Evolutionary conservation across 345 rosid species (phyloP).

Genomic region (Acer negundo): DNA sequence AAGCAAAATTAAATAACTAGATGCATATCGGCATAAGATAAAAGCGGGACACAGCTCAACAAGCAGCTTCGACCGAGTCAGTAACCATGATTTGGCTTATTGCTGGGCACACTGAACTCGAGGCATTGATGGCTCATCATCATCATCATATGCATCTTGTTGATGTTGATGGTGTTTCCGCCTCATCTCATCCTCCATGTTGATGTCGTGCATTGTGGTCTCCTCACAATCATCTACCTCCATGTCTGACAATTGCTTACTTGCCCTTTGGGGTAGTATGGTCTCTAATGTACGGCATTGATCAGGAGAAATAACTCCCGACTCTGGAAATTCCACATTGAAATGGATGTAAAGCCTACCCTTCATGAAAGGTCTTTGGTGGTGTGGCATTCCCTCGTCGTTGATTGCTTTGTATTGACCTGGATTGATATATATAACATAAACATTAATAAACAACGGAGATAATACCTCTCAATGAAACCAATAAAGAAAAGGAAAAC

Average conservation of each 20-base stretch:
- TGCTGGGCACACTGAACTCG: conserved; percentile 83
- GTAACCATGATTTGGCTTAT: conserved; percentile 15
- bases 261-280: conserved; percentile 45
- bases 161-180: conserved; percentile 52
- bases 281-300: conserved; percentile 54
- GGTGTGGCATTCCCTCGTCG: conserved; percentile 64
- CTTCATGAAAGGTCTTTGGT: conserved; percentile 65
- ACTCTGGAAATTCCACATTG: conserved; percentile 64
- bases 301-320: conserved; percentile 41
- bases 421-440: conserved; percentile 9
- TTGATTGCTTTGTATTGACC: conserved; percentile 56
- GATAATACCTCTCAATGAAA: background rate
- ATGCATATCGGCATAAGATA: background rate
- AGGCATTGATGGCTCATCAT: conserved; percentile 43
- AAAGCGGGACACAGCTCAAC: background rate
- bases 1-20: background rate
- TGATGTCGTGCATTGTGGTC: conserved; percentile 67
- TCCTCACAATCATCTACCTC: conserved; percentile 75
- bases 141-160: conserved; percentile 69
- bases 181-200: conserved; percentile 62
- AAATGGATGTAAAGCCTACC: conserved; percentile 66
- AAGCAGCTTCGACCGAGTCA: background rate
- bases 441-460: background rate
- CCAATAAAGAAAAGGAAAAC: background rate
- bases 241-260: conserved; percentile 47